These are phyloP conservation scores for Favolaschia claudopus DNA, from an alignment of 768 basidiomycete species.

Conservation along the genomic window DNA sequence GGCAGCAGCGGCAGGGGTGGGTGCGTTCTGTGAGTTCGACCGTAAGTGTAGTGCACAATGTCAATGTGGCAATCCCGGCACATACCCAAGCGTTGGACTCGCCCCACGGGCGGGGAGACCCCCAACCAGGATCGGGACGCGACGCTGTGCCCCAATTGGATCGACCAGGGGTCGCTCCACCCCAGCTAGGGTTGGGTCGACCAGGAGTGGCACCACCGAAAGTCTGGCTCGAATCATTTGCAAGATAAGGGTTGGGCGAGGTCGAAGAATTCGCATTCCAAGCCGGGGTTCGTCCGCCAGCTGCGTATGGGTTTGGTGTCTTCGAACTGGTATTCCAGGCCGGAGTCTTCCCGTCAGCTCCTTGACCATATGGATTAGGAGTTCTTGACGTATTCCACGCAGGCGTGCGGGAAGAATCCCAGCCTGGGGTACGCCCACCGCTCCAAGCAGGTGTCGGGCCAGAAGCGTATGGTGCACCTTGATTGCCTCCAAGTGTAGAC, in stretches of 20 bases:
- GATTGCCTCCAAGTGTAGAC: constrained; percentile 31
- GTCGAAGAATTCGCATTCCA: constrained; percentile 33
- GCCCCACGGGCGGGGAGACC: constrained; percentile 21
- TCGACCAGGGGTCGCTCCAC: constrained; percentile 37
- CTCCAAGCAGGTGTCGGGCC: constrained; percentile 42
- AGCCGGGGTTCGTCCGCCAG: constrained; percentile 56
- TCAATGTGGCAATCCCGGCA: constrained; percentile 19
- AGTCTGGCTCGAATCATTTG: constrained; percentile 11
- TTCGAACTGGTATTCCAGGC: constrained; percentile 68
- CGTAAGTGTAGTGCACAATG: too few relatives aligned
- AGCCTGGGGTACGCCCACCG: constrained; percentile 34
- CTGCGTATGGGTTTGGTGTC: constrained; percentile 76
- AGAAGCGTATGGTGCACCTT: constrained; percentile 16
- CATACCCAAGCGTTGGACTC: constrained; percentile 37
- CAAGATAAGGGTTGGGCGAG: constrained; percentile 26
- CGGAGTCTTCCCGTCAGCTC: constrained; percentile 69
- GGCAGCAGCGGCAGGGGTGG: constrained; percentile 57
- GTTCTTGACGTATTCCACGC: constrained; percentile 35
- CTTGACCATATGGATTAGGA: constrained; percentile 45
- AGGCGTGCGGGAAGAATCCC: constrained; percentile 35
- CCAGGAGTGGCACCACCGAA: constrained; percentile 41
- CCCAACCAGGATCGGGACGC: constrained; percentile 22
- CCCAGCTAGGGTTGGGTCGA: constrained; percentile 37
- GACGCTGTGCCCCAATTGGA: constrained; percentile 33
- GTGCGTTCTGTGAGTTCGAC: constrained; percentile 52